Evolutionary conservation across 352 stramenopile genomes (phyloP).

Genomic region (Globisporangium middletonii): DNA sequence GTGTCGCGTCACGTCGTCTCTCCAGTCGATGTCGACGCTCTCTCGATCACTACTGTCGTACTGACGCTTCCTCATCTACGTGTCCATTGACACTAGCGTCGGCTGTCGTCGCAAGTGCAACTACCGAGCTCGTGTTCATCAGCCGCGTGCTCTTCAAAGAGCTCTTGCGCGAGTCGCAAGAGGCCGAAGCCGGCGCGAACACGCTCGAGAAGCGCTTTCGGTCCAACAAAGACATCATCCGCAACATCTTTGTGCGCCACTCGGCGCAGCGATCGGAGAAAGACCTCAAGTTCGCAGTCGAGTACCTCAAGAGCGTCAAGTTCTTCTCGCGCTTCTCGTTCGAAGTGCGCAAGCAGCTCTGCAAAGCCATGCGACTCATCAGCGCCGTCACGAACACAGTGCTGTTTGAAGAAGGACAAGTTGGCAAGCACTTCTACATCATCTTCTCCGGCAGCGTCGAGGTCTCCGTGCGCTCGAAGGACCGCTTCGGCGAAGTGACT

Average conservation of each 20-base stretch:
- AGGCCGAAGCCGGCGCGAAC: conserved; percentile 27
- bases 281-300: conserved; percentile 80
- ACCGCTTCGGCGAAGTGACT: conserved; percentile 62
- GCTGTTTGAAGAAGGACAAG: conserved; percentile 74
- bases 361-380: conserved; percentile 75
- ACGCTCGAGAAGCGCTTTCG: conserved; percentile 75
- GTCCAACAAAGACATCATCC: conserved; percentile 84
- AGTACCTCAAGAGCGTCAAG: conserved; percentile 85
- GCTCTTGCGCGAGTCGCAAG: conserved; percentile 55
- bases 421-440: conserved; percentile 80
- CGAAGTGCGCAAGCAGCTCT: conserved; percentile 81
- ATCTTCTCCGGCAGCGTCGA: conserved; percentile 73
- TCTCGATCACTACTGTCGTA: background rate
- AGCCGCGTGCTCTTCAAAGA: conserved; percentile 63
- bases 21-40: background rate
- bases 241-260: conserved; percentile 75
- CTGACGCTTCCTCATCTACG: background rate
- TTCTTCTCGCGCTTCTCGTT: conserved; percentile 85
- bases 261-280: conserved; percentile 69
- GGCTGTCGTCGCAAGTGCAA: conserved; percentile 40
- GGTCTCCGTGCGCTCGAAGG: conserved; percentile 60
- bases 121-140: conserved; percentile 62
- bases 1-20: background rate
- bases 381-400: conserved; percentile 74
- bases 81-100: conserved; percentile 27